Evolutionary conservation across 306 rosid genomes (phyloP).

Genomic region (Boehmeria nivea): DNA sequence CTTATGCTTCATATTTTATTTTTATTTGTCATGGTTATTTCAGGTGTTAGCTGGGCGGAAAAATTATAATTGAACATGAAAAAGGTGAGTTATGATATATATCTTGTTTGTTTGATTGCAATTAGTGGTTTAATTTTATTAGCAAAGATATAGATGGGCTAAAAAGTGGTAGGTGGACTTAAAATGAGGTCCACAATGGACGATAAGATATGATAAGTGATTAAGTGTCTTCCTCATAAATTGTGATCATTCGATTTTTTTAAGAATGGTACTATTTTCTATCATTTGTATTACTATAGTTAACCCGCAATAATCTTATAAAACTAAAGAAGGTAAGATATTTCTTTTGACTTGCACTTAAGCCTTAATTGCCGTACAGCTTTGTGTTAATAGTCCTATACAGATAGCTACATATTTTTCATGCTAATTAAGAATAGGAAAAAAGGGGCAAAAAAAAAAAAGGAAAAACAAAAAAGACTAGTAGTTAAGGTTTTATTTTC

Average conservation of each 20-base stretch:
- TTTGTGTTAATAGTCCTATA: no score
- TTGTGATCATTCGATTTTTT: constrained; percentile 14
- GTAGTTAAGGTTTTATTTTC: no score
- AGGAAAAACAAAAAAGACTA: no score
- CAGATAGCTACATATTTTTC: no score
- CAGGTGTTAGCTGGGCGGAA: constrained; percentile 13
- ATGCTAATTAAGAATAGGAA: no score
- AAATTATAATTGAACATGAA: constrained; percentile 1
- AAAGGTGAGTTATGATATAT: constrained; percentile 6
- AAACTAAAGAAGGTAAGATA: no score
- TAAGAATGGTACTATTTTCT: constrained; percentile 18
- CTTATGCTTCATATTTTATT: constrained; percentile 4
- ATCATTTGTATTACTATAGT: constrained; percentile 16
- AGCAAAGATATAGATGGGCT: constrained; percentile 16
- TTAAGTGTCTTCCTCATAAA: constrained; percentile 15
- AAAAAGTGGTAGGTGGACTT: constrained; percentile 35
- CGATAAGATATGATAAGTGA: constrained; percentile 38
- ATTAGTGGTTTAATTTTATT: constrained; percentile 1
- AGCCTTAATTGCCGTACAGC: no score
- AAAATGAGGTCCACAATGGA: constrained; percentile 28
- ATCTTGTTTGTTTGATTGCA: neutral
- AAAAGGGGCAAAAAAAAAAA: no score
- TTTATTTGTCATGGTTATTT: neutral
- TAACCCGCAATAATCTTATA: no score
- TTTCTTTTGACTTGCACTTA: neutral